Conservation (phyloP, 2,329 filamentous ascomycete genomes). For the Orbilia blumenaviensis region DNA sequence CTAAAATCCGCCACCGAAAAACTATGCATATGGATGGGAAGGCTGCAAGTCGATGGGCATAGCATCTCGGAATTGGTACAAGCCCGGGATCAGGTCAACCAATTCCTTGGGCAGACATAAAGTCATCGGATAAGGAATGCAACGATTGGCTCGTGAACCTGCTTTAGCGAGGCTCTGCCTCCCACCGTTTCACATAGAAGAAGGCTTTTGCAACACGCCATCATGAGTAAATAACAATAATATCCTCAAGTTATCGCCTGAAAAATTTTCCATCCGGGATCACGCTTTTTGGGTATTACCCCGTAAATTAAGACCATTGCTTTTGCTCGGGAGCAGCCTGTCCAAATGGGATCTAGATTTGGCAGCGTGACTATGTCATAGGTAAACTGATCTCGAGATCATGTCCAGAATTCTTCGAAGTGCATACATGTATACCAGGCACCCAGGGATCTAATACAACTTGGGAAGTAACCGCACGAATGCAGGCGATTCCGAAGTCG, state of each 20-base stretch:
- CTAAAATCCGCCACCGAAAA: slow-evolving; percentile 53
- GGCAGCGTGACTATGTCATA: slow-evolving; percentile 33
- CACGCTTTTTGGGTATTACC: slow-evolving; percentile 25
- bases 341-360: slow-evolving; percentile 47
- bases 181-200: slow-evolving; percentile 38
- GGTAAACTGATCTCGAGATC: background rate
- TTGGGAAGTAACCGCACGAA: slow-evolving; percentile 28
- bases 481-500: slow-evolving; percentile 51
- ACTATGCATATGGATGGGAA: slow-evolving; percentile 49
- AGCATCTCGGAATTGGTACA: slow-evolving; percentile 38
- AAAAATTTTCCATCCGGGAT: slow-evolving; percentile 37
- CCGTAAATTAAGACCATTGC: slow-evolving; percentile 39
- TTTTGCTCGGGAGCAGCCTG: slow-evolving; percentile 37
- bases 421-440: slow-evolving; percentile 18
- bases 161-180: slow-evolving; percentile 53
- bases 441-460: slow-evolving; percentile 20
- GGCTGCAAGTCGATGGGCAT: slow-evolving; percentile 34
- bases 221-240: slow-evolving; percentile 51
- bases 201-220: slow-evolving; percentile 49
- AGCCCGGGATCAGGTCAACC: slow-evolving; percentile 48
- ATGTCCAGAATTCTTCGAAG: slow-evolving; percentile 20
- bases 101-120: slow-evolving; percentile 53
- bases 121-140: slow-evolving; percentile 37
- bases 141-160: slow-evolving; percentile 50
- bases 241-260: slow-evolving; percentile 34